Percentiles rank a stretch among this genome's conserved stretches.
phyloP scores from a whole-genome alignment of 371 early-diverging fungal genomes.

The Mortierella sp. region DNA sequence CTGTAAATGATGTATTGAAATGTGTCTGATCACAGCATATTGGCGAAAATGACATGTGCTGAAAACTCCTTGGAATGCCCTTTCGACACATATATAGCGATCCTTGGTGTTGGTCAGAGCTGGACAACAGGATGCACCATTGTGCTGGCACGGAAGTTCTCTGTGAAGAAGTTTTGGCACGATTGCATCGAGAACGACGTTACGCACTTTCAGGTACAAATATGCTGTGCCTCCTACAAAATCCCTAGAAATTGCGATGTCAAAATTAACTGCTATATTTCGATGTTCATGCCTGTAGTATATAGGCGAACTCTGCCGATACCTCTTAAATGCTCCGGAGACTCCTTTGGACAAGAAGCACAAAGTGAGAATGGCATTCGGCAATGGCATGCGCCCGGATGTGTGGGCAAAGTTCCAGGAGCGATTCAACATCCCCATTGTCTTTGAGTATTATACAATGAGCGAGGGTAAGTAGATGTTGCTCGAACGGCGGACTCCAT shows the following conservation, averaged over 20 bases:
- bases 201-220: conserved; percentile 43
- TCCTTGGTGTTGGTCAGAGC: conserved; percentile 41
- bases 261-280: neutral
- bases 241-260: too few species aligned
- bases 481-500: too few species aligned
- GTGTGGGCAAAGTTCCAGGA: conserved; percentile 70
- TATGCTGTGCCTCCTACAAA: too few species aligned
- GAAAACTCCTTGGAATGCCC: neutral
- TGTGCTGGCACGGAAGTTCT: conserved; percentile 50
- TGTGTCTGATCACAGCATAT: too few species aligned
- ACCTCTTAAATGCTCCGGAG: conserved; percentile 66
- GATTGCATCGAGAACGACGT: conserved; percentile 37
- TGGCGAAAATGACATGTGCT: too few species aligned
- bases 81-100: conserved; percentile 12
- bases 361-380: conserved; percentile 65
- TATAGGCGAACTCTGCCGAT: conserved; percentile 80
- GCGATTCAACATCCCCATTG: conserved; percentile 44
- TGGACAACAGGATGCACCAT: conserved; percentile 29
- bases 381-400: conserved; percentile 80
- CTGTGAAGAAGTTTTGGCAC: conserved; percentile 38
- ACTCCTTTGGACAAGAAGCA: conserved; percentile 63
- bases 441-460: conserved; percentile 51
- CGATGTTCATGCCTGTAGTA: conserved; percentile 17
- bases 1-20: too few species aligned
- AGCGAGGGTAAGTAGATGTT: conserved; percentile 51